Conservation (phyloP, 2,329 filamentous ascomycete genomes). For the Fusarium buharicum region DNA sequence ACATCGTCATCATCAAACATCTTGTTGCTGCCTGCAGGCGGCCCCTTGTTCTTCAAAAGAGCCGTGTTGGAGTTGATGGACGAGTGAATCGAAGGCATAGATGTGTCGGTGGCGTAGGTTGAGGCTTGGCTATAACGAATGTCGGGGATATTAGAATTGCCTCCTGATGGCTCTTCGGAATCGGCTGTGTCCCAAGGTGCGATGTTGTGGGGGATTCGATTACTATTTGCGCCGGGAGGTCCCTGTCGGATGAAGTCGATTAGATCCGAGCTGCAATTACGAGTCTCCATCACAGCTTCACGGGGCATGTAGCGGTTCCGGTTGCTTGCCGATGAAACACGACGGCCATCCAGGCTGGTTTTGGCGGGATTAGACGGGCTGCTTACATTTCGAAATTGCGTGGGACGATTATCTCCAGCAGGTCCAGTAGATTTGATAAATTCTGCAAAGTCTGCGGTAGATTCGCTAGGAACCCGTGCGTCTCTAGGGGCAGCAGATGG, state of each 20-base stretch:
- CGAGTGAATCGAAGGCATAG: conserved; percentile 67
- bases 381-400: conserved; percentile 51
- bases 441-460: conserved; percentile 84
- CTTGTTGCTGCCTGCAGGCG: conserved; percentile 45
- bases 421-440: conserved; percentile 90
- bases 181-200: conserved; percentile 89
- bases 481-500: conserved; percentile 68
- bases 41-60: conserved; percentile 62
- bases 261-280: conserved; percentile 81
- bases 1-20: conserved; percentile 63
- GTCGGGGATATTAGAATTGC: conserved; percentile 65
- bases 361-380: conserved; percentile 48
- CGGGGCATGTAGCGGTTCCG: conserved; percentile 74
- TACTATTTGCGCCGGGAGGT: conserved; percentile 69
- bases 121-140: conserved; percentile 67
- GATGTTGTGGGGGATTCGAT: conserved; percentile 81
- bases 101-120: conserved; percentile 66
- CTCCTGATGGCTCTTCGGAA: conserved; percentile 74
- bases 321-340: conserved; percentile 53
- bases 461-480: conserved; percentile 75
- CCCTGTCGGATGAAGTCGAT: conserved; percentile 96
- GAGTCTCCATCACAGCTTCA: conserved; percentile 70
- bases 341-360: conserved; percentile 54
- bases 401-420: conserved; percentile 54
- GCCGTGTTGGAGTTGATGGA: conserved; percentile 80